Base-by-base conservation (phyloP, 352 stramenopile genomes). In the Peronospora tabacina region DNA sequence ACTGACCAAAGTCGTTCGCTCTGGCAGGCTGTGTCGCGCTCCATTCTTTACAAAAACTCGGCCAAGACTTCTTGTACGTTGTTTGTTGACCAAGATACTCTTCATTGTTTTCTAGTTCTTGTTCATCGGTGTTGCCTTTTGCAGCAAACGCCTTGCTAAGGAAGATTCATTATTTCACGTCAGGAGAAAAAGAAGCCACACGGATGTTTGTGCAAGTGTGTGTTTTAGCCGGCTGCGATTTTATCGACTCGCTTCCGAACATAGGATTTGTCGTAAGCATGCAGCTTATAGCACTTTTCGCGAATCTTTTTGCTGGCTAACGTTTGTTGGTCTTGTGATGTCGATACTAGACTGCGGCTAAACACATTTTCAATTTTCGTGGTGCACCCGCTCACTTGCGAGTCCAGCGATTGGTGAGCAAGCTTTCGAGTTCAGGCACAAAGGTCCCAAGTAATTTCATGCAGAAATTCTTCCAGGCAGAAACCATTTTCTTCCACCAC, bases 201-300 rank as follows among this genome's bases (percentile, higher is more conserved):
- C 72, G 79, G 12, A 88, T 87, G 76, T 84, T 90, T 55, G 73
- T 90, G n/a, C 79, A 90, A 59, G 72, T 80, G 26, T 90, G 75
- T 44, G 67, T 81, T 6, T 43, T 90, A 11, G 71, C 79, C 26
- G 79, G 79, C 19, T 90, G 76, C 16, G 79, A 90, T 30, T 90
- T 88, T 48, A 61, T 90, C 20, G 72, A 85, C 41, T 87, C 73
- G 22, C 59, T 90, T 16, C 75, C 74, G n/a, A 82, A 85, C 44
- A 73, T 87, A 39, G 75, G 79, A 9, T 66, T 86, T 54, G 70
- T 81, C 20, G 79, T 90, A 79, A 49, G 73, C 44, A 39, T 8
- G 28, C 17, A 44, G 33, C 24, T 11, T 30, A 30, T 20, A 41
- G 7, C 10, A 41, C 35, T 12, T 10, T 12, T 17, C 29, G 5